Conservation (phyloP, 805 yeast species). For the Crinitomyces ghanaensis region DNA sequence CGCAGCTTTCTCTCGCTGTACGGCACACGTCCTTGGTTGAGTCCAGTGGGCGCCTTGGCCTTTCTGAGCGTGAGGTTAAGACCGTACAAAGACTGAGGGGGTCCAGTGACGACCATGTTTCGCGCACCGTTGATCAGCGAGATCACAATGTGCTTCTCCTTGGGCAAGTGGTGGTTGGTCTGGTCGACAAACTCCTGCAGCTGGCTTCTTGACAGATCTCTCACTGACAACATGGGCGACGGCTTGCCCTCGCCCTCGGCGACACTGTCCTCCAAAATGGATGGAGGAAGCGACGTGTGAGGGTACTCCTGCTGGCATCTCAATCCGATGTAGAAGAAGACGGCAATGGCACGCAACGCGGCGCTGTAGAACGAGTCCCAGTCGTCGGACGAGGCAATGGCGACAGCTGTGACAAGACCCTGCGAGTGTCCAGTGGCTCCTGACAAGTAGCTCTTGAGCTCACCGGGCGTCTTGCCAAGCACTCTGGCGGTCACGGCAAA, state of each 20-base stretch:
- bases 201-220: constrained; percentile 73
- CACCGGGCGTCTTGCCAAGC: constrained; percentile 83
- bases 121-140: constrained; percentile 93
- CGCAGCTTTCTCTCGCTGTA: constrained; percentile 86
- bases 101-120: constrained; percentile 92
- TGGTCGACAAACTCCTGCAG: constrained; percentile 68
- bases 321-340: constrained; percentile 87
- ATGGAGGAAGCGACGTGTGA: constrained; percentile 86
- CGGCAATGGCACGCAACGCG: constrained; percentile 66
- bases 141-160: constrained; percentile 79
- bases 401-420: constrained; percentile 77
- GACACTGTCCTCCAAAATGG: constrained; percentile 81
- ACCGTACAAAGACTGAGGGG: constrained; percentile 96
- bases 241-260: constrained; percentile 95
- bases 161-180: constrained; percentile 89
- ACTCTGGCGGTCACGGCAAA: constrained; percentile 78
- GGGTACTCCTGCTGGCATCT: constrained; percentile 88
- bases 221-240: constrained; percentile 91
- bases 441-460: constrained; percentile 50
- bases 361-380: constrained; percentile 75
- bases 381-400: constrained; percentile 66
- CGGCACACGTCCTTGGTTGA: constrained; percentile 93
- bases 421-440: constrained; percentile 38
- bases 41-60: constrained; percentile 88
- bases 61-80: constrained; percentile 83